These are phyloP conservation scores for Pontederia crassipes DNA, from an alignment of 176 grass and related monocot species.

Conservation along the genomic window DNA sequence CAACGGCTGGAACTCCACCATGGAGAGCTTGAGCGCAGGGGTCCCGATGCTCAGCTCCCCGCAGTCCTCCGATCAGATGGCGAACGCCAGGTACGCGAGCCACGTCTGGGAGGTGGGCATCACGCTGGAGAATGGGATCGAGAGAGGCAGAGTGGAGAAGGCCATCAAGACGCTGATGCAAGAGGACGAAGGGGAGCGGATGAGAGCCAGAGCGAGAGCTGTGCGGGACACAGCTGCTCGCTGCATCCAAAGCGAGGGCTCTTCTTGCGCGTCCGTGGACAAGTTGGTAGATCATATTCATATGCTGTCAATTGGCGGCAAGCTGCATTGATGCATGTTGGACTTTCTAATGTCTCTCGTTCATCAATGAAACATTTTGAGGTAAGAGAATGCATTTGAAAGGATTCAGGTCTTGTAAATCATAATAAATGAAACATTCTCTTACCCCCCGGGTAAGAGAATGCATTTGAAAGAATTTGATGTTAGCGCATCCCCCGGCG, in stretches of 20 bases:
- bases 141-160: background rate
- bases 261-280: background rate
- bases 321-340: no score
- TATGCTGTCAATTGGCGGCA: no score
- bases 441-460: no score
- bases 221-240: background rate
- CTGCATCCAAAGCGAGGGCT: conserved; percentile 9
- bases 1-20: conserved; percentile 18
- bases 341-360: no score
- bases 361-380: no score
- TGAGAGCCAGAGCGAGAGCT: conserved; percentile 8
- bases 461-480: no score
- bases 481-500: no score
- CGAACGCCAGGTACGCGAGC: conserved; percentile 22
- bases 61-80: conserved; percentile 27
- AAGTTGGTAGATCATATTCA: background rate
- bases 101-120: conserved; percentile 37
- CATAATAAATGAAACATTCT: no score
- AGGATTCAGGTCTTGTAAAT: no score
- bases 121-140: conserved; percentile 15
- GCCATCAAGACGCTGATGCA: conserved; percentile 1
- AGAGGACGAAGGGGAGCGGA: background rate
- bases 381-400: no score
- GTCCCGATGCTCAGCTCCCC: conserved; percentile 35
- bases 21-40: conserved; percentile 15